Base-by-base conservation (phyloP, 2,329 filamentous ascomycete species). In the Venturia pyrina region DNA sequence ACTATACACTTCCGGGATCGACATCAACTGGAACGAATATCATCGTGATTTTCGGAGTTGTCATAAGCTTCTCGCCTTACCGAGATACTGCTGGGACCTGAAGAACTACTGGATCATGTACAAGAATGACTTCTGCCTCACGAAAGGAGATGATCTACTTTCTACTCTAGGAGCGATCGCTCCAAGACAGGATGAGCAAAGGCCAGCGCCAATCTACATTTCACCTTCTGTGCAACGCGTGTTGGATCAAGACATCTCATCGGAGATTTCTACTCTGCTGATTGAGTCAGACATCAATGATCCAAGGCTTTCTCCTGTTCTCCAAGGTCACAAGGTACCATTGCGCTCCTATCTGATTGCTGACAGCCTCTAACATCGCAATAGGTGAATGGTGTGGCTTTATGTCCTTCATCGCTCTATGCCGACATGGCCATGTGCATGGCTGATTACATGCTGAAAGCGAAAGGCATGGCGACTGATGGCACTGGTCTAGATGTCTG, bases 1-100 rank as follows among this genome's bases (percentile, higher is more conserved):
- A 0, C 75, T 90, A 0, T 81, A 89, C 72, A 72, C 72, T 1
- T 77, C 76, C 1, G 87, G 86, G 0, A 69, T 86, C 1, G 75
- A 79, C 5, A 74, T 90, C 32, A 76, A 85, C 69, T 90, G 86
- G 85, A 79, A 81, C 59, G 86, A 86, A 71, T 87, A 82, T 69
- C 82, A 87, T 70, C 74, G 78, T 3, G 77, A 80, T 32, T 85
- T 83, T 68, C 75, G 80, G 66, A 67, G 70, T 1, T 74, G 73
- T 1, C 76, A 82, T 21, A 73, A 76, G 1, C 73, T 87, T 3
- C 71, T 87, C 1, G 75, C 82, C 32, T 73, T 89, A 3, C 86
- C 86, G 1, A 67, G 70, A 1, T 78, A 78, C 65, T 56, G 62
- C 5, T 78, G 69, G 69, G 68, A 77, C 43, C 57, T 69, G 10